Percentiles rank a stretch among this genome's conserved stretches.
phyloP scores from a whole-genome alignment of 2,329 filamentous ascomycete genomes.

The Tolypocladium amazonense region DNA sequence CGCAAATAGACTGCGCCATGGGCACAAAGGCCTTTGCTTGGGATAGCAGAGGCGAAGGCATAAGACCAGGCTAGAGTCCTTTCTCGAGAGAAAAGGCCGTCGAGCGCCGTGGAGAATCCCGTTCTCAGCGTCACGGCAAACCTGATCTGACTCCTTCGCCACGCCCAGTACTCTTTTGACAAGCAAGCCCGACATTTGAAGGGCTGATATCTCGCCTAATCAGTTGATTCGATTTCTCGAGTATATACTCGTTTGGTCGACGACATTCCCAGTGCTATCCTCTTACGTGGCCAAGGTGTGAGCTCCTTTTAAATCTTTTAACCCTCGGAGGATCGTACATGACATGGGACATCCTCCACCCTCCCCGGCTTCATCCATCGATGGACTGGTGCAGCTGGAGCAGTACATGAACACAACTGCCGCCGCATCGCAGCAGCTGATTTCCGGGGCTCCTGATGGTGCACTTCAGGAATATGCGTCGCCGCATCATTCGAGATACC shows the following conservation, averaged over 20 bases:
- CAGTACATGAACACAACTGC: not conserved
- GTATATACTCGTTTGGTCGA: not conserved
- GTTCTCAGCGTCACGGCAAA: not conserved
- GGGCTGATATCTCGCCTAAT: not conserved
- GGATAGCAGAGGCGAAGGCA: not conserved
- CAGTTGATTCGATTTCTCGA: not conserved
- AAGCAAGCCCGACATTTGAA: not conserved
- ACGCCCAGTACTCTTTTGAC: not conserved
- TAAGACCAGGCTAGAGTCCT: conserved; percentile 1
- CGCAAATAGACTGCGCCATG: conserved; percentile 4
- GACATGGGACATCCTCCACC: conserved; percentile 29
- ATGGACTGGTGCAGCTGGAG: conserved; percentile 6
- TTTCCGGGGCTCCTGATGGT: not conserved
- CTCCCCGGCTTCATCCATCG: conserved; percentile 32
- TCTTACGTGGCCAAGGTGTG: not conserved
- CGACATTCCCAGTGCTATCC: not conserved
- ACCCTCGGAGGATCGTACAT: conserved; percentile 1
- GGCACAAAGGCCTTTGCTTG: conserved; percentile 1
- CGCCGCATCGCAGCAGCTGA: not conserved
- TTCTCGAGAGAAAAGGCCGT: not conserved
- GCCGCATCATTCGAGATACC: not conserved
- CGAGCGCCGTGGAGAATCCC: not conserved
- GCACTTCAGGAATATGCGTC: not conserved
- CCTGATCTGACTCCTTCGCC: not conserved
- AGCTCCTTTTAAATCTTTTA: not conserved